These are phyloP conservation scores for Termitomyces sp. DNA, from an alignment of 768 basidiomycete genomes.

Conservation along the genomic window DNA sequence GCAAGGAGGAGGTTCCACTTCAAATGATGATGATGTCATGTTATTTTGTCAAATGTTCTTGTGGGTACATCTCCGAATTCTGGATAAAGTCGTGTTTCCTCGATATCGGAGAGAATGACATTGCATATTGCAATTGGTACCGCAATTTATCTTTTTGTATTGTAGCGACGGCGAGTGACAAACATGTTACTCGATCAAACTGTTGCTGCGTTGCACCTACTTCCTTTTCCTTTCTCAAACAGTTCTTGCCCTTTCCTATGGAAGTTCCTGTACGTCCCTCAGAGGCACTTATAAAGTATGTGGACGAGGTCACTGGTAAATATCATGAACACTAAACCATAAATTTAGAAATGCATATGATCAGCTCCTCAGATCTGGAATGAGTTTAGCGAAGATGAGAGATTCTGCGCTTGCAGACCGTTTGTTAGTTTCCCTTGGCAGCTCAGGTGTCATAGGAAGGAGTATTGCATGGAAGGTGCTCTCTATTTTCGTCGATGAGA, in stretches of 20 bases:
- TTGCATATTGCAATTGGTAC: not conserved
- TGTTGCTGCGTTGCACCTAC: not conserved
- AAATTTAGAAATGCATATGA: constrained; percentile 39
- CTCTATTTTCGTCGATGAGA: constrained; percentile 14
- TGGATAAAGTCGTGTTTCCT: too few relatives aligned
- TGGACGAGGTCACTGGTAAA: constrained; percentile 17
- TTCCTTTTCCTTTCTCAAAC: not conserved
- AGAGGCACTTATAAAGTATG: constrained; percentile 21
- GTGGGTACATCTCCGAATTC: too few relatives aligned
- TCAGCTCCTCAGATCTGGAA: constrained; percentile 50
- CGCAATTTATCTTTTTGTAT: too few relatives aligned
- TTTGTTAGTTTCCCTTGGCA: constrained; percentile 44
- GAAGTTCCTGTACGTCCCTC: constrained; percentile 10
- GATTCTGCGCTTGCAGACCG: constrained; percentile 65
- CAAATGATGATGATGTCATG: not conserved
- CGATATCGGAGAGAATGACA: not conserved
- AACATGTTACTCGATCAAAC: not conserved
- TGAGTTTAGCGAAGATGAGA: constrained; percentile 60
- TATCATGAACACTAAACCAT: constrained; percentile 5
- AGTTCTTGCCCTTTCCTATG: constrained; percentile 3
- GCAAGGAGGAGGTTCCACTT: too few relatives aligned
- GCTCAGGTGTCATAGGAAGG: constrained; percentile 60
- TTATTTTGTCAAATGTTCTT: not conserved
- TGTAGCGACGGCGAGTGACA: not conserved
- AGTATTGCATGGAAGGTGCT: constrained; percentile 85